Percentiles rank a stretch among this genome's conserved stretches.
Conservation (phyloP, 495 filamentous ascomycete species). For the Cladorrhinum samala region DNA sequence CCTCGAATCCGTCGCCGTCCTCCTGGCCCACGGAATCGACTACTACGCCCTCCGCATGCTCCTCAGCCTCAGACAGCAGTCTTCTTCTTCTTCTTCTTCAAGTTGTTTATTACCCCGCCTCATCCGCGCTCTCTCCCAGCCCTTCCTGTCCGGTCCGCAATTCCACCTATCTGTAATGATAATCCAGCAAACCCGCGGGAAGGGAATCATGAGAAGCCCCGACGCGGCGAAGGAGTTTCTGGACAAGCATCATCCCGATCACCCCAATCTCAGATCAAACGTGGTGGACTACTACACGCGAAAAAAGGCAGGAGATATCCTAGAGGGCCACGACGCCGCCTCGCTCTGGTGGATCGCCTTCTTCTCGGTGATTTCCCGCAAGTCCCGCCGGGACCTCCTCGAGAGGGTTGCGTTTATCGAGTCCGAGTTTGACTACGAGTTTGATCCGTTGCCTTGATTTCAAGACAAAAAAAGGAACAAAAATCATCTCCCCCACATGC, state of each 20-base stretch:
- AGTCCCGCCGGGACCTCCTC: neutral
- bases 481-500: too few species aligned
- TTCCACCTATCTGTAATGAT: constrained; percentile 15
- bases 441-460: neutral
- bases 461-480: too few species aligned
- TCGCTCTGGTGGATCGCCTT: constrained; percentile 16
- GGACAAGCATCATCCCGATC: too few species aligned
- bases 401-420: constrained; percentile 3
- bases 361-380: neutral
- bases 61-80: constrained; percentile 18
- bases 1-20: constrained; percentile 13
- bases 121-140: constrained; percentile 19
- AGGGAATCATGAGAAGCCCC: constrained; percentile 14
- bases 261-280: constrained; percentile 13
- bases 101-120: too few species aligned
- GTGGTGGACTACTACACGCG: constrained; percentile 17
- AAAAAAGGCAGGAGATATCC: constrained; percentile 17
- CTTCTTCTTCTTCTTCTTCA: too few species aligned
- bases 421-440: constrained; percentile 3
- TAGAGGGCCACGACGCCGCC: constrained; percentile 17
- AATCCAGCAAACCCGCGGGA: constrained; percentile 10
- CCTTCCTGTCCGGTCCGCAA: constrained; percentile 21
- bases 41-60: constrained; percentile 28
- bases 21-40: constrained; percentile 33
- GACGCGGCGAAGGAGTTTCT: constrained; percentile 19